Conservation (phyloP, 495 filamentous ascomycete species). For the Penicillium lagena region DNA sequence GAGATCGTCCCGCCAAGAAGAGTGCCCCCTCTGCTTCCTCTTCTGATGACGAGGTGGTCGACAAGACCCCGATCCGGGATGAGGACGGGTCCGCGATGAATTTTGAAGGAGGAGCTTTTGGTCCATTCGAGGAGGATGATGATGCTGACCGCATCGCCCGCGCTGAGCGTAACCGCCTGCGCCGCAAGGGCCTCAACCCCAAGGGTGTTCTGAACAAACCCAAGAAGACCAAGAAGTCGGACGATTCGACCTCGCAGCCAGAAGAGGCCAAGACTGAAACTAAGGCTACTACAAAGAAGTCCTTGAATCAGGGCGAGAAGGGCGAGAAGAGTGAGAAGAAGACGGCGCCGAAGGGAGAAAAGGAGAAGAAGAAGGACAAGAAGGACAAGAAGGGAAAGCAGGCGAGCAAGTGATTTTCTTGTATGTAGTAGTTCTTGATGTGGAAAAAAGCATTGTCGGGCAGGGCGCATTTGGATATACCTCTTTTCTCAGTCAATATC, state of each 20-base stretch:
- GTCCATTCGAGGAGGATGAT: conserved; percentile 58
- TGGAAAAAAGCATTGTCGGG: conserved; percentile 29
- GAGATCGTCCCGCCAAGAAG: conserved; percentile 7
- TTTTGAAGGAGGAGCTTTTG: conserved; percentile 49
- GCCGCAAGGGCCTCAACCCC: conserved; percentile 62
- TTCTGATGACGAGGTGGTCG: conserved; percentile 23
- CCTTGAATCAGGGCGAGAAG: conserved; percentile 1
- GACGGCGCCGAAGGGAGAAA: conserved; percentile 6
- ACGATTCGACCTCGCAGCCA: background rate
- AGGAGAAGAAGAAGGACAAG: conserved; percentile 20
- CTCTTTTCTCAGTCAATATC: conserved; percentile 13
- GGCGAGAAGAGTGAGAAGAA: conserved; percentile 12
- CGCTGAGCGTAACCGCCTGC: conserved; percentile 49
- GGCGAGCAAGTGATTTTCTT: conserved; percentile 27
- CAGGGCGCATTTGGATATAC: conserved; percentile 25
- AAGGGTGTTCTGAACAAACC: conserved; percentile 47
- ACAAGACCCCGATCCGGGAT: conserved; percentile 43
- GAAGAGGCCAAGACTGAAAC: background rate
- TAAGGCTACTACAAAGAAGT: too few species aligned
- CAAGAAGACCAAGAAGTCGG: conserved; percentile 22
- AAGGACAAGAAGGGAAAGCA: conserved; percentile 23
- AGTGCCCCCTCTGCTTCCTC: conserved; percentile 15
- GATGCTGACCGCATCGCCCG: conserved; percentile 55
- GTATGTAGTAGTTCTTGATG: conserved; percentile 17
- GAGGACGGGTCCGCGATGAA: conserved; percentile 24